These are phyloP conservation scores for Scedosporium minutisporum DNA, from an alignment of 2,329 filamentous ascomycete species.

Conservation along the genomic window DNA sequence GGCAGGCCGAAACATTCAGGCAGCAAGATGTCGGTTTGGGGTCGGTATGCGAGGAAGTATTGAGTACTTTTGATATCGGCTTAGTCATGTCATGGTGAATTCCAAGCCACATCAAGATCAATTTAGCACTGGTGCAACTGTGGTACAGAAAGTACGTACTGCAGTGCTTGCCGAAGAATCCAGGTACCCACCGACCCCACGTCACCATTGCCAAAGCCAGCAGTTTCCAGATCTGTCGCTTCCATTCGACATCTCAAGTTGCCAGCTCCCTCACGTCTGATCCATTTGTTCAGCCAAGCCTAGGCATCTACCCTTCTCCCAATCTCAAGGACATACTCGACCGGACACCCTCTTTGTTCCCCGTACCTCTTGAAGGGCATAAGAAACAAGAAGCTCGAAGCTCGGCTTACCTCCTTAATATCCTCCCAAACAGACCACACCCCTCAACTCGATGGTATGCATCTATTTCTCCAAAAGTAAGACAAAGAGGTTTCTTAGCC, in stretches of 20 bases:
- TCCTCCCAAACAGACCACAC: neutral
- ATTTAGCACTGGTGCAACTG: too few relatives aligned
- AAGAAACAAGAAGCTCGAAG: neutral
- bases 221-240: neutral
- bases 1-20: too few relatives aligned
- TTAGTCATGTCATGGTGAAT: too few relatives aligned
- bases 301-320: neutral
- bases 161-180: neutral
- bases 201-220: neutral
- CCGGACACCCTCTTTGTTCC: neutral
- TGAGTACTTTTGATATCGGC: too few relatives aligned
- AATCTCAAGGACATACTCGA: too few relatives aligned
- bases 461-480: neutral
- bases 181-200: slow-evolving; percentile 7
- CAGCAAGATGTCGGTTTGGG: too few relatives aligned
- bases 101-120: too few relatives aligned
- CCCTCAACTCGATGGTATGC: slow-evolving; percentile 2
- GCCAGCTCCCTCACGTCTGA: neutral
- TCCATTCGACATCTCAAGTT: neutral
- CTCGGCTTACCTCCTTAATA: neutral
- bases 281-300: neutral
- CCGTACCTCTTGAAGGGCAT: neutral
- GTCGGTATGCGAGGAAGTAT: too few relatives aligned
- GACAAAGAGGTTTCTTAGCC: neutral
- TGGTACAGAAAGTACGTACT: too few relatives aligned